Conservation (phyloP, 352 stramenopile species). For the Globisporangium spinosum region DNA sequence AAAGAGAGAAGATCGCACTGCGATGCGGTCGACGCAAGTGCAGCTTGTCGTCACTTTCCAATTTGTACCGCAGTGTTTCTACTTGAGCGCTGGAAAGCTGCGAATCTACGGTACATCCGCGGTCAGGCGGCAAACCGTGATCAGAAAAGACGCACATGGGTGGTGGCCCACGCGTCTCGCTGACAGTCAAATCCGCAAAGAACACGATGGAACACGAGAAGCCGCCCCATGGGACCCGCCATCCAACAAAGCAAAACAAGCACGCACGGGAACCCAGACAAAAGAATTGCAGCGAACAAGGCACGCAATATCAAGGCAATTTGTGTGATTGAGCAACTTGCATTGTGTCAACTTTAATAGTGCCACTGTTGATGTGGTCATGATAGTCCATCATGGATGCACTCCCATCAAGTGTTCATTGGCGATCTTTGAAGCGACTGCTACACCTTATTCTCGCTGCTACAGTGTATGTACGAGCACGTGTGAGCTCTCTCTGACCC, state of each 20-base stretch:
- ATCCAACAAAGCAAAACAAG: neutral
- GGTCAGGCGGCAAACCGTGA: neutral
- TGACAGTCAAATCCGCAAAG: neutral
- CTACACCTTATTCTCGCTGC: too few relatives aligned
- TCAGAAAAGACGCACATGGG: neutral
- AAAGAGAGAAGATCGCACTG: neutral
- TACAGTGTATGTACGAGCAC: too few relatives aligned
- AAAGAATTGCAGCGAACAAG: neutral
- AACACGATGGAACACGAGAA: neutral
- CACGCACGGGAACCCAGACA: too few relatives aligned
- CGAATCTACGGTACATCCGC: neutral
- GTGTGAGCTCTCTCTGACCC: too few relatives aligned
- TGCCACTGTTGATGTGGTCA: neutral
- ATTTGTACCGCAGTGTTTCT: neutral
- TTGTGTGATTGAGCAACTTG: neutral
- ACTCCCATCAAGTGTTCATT: too few relatives aligned
- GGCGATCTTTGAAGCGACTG: too few relatives aligned
- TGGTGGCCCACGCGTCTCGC: neutral
- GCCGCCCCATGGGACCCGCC: neutral
- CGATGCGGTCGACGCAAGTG: neutral
- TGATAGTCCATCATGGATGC: too few relatives aligned
- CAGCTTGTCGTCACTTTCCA: neutral
- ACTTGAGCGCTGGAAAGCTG: neutral
- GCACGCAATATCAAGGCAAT: too few relatives aligned
- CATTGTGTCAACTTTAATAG: neutral